phyloP scores from a whole-genome alignment of 2,329 filamentous ascomycete species.

The Xylogone sp. region DNA sequence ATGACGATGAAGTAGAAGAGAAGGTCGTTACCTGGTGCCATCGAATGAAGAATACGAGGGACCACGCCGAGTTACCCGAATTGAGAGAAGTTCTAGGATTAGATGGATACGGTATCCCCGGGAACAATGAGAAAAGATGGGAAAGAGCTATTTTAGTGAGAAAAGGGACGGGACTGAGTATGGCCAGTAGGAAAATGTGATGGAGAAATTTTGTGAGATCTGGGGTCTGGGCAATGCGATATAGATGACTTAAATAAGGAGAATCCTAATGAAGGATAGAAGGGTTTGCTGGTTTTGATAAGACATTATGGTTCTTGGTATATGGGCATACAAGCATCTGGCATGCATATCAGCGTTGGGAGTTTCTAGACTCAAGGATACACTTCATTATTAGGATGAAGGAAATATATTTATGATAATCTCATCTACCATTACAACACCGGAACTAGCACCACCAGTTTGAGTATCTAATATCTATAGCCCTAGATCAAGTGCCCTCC shows the following conservation, averaged over 20 bases:
- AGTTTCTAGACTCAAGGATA: not conserved
- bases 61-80: conserved; percentile 70
- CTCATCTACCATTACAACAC: too few relatives aligned
- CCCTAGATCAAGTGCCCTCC: too few relatives aligned
- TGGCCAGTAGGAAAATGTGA: not conserved
- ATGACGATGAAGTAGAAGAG: conserved; percentile 33
- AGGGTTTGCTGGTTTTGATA: not conserved
- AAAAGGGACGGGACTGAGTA: conserved; percentile 50
- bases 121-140: conserved; percentile 41
- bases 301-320: not conserved
- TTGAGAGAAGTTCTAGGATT: conserved; percentile 61
- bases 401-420: too few relatives aligned
- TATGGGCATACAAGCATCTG: not conserved
- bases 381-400: too few relatives aligned
- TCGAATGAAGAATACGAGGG: conserved; percentile 74
- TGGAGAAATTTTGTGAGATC: not conserved
- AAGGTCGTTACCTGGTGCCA: conserved; percentile 75
- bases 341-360: not conserved
- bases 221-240: too few relatives aligned
- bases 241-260: too few relatives aligned
- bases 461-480: too few relatives aligned
- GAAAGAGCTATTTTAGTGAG: conserved; percentile 40
- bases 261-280: not conserved
- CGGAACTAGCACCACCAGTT: too few relatives aligned
- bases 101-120: conserved; percentile 35